These are phyloP conservation scores for Zelopaecilomyces penicillatus DNA, from an alignment of 2,329 filamentous ascomycete genomes.

Conservation along the genomic window DNA sequence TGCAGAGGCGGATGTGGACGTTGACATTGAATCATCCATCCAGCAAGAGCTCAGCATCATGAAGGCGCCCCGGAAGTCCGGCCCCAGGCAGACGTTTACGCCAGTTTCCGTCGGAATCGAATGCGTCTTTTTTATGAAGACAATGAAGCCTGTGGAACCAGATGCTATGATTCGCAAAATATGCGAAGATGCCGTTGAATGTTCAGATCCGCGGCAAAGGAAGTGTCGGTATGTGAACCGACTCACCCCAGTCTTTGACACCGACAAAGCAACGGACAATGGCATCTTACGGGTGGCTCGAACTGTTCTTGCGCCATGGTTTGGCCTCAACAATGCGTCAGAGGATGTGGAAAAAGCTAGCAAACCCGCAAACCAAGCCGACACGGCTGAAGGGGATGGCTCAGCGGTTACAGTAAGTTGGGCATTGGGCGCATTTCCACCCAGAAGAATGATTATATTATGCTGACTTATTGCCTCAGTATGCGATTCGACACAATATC, in stretches of 20 bases:
- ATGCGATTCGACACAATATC: slow-evolving; percentile 74
- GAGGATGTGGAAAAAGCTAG: slow-evolving; percentile 10
- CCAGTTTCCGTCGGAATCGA: slow-evolving; percentile 49
- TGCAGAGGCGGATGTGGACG: slow-evolving; percentile 35
- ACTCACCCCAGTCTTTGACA: slow-evolving; percentile 42
- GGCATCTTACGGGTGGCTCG: slow-evolving; percentile 58
- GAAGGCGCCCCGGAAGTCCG: slow-evolving; percentile 33
- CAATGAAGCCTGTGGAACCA: slow-evolving; percentile 46
- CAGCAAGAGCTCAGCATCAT: slow-evolving; percentile 61
- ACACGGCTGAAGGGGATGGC: slow-evolving; percentile 7
- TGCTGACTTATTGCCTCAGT: slow-evolving; percentile 40
- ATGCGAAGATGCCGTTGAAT: slow-evolving; percentile 43
- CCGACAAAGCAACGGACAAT: slow-evolving; percentile 58
- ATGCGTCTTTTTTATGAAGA: slow-evolving; percentile 56
- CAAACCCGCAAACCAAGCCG: slow-evolving; percentile 4
- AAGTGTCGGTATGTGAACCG: slow-evolving; percentile 52
- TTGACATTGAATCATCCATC: slow-evolving; percentile 68
- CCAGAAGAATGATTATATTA: not conserved
- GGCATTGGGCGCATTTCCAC: not conserved
- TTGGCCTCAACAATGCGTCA: slow-evolving; percentile 35
- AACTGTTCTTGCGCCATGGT: slow-evolving; percentile 55
- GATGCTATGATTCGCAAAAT: slow-evolving; percentile 45
- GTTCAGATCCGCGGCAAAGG: slow-evolving; percentile 32
- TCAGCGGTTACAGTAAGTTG: slow-evolving; percentile 34
- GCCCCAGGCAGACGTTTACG: slow-evolving; percentile 41